Base-by-base conservation (phyloP, 176 grass and related monocot species). In the Triticum urartu region DNA sequence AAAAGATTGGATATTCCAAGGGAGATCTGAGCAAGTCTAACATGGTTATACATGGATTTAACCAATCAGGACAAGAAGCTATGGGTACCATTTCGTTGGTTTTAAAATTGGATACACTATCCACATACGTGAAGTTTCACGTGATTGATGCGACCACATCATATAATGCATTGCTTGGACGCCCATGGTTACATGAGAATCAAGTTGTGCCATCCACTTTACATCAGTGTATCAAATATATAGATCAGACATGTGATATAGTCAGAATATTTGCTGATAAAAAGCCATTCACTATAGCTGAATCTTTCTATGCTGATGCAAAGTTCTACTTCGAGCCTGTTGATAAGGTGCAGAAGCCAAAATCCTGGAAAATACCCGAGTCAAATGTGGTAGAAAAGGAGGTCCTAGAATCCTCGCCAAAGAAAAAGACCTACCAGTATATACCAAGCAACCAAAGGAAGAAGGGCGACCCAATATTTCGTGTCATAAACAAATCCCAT, bases 371-470 rank as follows among this genome's bases (percentile, higher is more conserved):
- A 3, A 1, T n/a, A n/a, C 3, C 2, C 5, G 10, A 73, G 21
- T 10, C 18, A 13, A 30, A 15, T 4, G 1, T 33, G 1, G 3
- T 4, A 6, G 3, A 42, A 0, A 21, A 3, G 6, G n/a, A 35
- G 9, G 1, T 0, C 0, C 0, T 5, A 0, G 3, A 61, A 21
- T 40, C 17, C 0, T 35, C 68, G 0, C 14, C 22, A 21, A 20
- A 0, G 6, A 0, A 10, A 5, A 62, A 64, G 11, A 9, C 14
- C 5, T 75, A 84, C 0, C 72, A 36, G 15, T 75, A 65, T 17
- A 64, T 84, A 34, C 82, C 71, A 34, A 64, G 70, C 0, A 7
- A 6, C 1, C 82, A 65, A 48, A 76, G 82, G 3, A 84, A 65
- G 18, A 8, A 50, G 5, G 15, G 38, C 0, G 56, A 84, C 11